phyloP scores from a whole-genome alignment of 805 yeast genomes.

The Huiozyma sinensis region DNA sequence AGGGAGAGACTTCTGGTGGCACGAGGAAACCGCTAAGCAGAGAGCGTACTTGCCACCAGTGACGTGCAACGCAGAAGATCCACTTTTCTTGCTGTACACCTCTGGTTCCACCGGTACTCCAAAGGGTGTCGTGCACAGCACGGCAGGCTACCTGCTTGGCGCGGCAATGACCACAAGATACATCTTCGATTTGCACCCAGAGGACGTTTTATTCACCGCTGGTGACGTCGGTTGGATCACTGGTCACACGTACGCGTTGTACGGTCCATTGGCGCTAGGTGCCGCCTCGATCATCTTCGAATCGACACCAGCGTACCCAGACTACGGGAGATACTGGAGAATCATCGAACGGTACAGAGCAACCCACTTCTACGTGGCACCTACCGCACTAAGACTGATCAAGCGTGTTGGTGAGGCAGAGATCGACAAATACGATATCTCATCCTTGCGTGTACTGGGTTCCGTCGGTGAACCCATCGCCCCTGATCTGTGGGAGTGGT shows the following conservation, averaged over 20 bases:
- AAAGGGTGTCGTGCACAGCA: constrained; percentile 92
- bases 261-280: constrained; percentile 85
- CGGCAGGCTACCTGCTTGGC: constrained; percentile 90
- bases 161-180: constrained; percentile 87
- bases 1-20: constrained; percentile 93
- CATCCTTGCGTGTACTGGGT: constrained; percentile 84
- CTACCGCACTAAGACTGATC: constrained; percentile 90
- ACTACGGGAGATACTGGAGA: constrained; percentile 92
- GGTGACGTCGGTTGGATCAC: constrained; percentile 99
- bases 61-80: constrained; percentile 86
- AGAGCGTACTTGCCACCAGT: constrained; percentile 81
- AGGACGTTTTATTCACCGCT: constrained; percentile 86
- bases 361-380: constrained; percentile 96
- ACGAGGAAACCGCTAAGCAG: constrained; percentile 72
- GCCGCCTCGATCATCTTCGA: constrained; percentile 90
- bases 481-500: constrained; percentile 98
- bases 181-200: constrained; percentile 84
- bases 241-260: constrained; percentile 91
- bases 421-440: constrained; percentile 70
- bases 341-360: constrained; percentile 83
- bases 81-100: constrained; percentile 88
- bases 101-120: constrained; percentile 98
- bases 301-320: constrained; percentile 96
- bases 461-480: constrained; percentile 99
- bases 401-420: constrained; percentile 80